Evolutionary conservation across 768 basidiomycete species (phyloP).

Genomic region (Tricholoma bakamatsutake): DNA sequence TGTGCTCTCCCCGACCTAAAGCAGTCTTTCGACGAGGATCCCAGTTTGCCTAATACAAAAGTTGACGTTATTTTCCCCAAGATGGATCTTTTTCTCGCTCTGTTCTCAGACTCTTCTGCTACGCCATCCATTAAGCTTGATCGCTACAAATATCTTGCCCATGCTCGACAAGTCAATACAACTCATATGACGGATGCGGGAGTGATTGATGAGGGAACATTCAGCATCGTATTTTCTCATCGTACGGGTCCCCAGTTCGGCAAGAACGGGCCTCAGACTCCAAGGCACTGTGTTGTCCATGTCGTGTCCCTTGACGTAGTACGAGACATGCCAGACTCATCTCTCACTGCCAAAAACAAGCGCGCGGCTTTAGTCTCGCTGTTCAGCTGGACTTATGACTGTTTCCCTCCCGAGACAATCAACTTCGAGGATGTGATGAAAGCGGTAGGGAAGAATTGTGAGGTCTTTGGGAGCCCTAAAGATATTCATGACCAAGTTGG

Average conservation of each 20-base stretch:
- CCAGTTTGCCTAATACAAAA: too few species aligned
- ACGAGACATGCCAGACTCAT: not conserved
- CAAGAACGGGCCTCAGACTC: not conserved
- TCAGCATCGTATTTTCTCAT: not conserved
- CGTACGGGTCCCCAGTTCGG: not conserved
- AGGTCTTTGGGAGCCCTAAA: not conserved
- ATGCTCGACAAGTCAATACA: not conserved
- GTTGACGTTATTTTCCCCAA: too few species aligned
- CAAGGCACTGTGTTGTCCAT: not conserved
- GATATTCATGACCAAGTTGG: too few species aligned
- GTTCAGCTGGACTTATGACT: slow-evolving; percentile 4
- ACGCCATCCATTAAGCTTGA: too few species aligned
- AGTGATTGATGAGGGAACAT: not conserved
- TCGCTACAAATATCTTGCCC: not conserved
- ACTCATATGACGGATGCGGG: not conserved
- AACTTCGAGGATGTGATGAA: not conserved
- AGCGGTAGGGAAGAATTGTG: not conserved
- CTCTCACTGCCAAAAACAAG: not conserved
- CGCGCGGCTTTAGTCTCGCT: slow-evolving; percentile 1
- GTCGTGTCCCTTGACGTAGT: not conserved
- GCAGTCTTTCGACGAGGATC: too few species aligned
- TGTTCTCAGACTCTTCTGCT: too few species aligned
- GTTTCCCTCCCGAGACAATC: not conserved
- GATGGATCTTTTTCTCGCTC: too few species aligned
- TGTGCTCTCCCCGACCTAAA: too few species aligned